A percentile compares a stretch with the other conserved stretches of the same genome.
These are phyloP conservation scores for Irpex rosettiformis DNA, from an alignment of 1,284 basidiomycete species.

Conservation along the genomic window DNA sequence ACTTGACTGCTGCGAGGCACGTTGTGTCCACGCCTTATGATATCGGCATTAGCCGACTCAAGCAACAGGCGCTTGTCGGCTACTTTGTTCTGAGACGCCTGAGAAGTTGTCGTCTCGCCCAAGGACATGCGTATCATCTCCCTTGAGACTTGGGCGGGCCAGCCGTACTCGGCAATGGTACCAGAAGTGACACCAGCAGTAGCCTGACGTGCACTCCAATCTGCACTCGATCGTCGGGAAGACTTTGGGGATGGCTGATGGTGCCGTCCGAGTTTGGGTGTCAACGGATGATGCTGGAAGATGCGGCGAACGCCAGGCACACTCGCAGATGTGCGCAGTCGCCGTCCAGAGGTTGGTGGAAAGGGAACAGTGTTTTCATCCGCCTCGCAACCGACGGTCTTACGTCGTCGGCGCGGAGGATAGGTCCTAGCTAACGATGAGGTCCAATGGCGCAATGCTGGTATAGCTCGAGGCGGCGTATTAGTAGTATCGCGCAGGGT, in stretches of 20 bases:
- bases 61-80: conserved; percentile 7
- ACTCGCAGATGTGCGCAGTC: conserved; percentile 25
- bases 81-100: conserved; percentile 7
- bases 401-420: conserved; percentile 19
- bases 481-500: conserved; percentile 14
- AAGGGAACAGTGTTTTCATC: conserved; percentile 12
- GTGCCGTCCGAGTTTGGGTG: conserved; percentile 9
- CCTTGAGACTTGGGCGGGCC: conserved; percentile 42
- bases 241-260: conserved; percentile 2
- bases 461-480: conserved; percentile 3
- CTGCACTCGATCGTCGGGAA: conserved; percentile 36
- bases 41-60: conserved; percentile 9
- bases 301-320: conserved; percentile 24
- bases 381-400: conserved; percentile 8
- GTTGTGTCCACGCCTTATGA: conserved; percentile 15
- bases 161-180: conserved; percentile 28
- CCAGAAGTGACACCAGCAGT: conserved; percentile 28
- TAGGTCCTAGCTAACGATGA: conserved; percentile 19
- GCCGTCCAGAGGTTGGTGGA: conserved; percentile 13
- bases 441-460: conserved; percentile 12
- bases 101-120: conserved; percentile 9
- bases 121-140: conserved; percentile 40
- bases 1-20: conserved; percentile 12
- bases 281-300: conserved; percentile 2
- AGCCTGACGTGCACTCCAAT: conserved; percentile 39